phyloP scores from a whole-genome alignment of 2,329 filamentous ascomycete genomes.

The Penicillium freii region DNA sequence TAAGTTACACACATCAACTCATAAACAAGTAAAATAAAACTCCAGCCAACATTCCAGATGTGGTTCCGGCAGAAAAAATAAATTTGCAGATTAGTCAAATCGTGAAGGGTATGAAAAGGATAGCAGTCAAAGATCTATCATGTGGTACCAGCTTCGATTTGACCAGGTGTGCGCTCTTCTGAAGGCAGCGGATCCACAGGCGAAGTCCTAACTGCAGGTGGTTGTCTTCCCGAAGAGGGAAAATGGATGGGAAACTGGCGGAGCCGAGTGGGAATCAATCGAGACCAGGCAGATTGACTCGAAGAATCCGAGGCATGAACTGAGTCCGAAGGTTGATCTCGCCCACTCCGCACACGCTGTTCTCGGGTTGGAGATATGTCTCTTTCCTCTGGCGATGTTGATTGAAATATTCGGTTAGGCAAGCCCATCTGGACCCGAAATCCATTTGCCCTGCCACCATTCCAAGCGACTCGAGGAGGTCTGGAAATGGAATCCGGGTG shows the following conservation, averaged over 20 bases:
- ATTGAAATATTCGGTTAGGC: constrained; percentile 37
- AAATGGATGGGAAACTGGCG: constrained; percentile 6
- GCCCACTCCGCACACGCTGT: background rate
- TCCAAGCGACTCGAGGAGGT: constrained; percentile 37
- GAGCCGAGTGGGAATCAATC: constrained; percentile 19
- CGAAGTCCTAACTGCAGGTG: background rate
- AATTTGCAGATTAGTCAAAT: constrained; percentile 2
- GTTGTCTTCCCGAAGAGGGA: background rate
- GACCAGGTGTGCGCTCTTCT: constrained; percentile 19
- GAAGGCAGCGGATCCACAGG: background rate
- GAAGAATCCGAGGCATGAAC: background rate
- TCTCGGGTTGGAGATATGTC: constrained; percentile 19
- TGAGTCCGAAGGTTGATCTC: background rate
- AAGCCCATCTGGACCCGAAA: constrained; percentile 38
- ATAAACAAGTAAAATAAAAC: constrained; percentile 19
- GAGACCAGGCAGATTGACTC: constrained; percentile 13
- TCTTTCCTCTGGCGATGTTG: constrained; percentile 28
- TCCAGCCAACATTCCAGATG: constrained; percentile 27
- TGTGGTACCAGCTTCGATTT: constrained; percentile 23
- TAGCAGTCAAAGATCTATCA: constrained; percentile 2
- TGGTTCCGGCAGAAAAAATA: constrained; percentile 12
- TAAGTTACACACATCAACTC: constrained; percentile 24
- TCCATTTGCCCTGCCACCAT: constrained; percentile 32
- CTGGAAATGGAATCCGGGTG: constrained; percentile 27
- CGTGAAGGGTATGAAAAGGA: background rate